phyloP scores from a whole-genome alignment of 257 asterid genomes.

The Gentiana straminea region DNA sequence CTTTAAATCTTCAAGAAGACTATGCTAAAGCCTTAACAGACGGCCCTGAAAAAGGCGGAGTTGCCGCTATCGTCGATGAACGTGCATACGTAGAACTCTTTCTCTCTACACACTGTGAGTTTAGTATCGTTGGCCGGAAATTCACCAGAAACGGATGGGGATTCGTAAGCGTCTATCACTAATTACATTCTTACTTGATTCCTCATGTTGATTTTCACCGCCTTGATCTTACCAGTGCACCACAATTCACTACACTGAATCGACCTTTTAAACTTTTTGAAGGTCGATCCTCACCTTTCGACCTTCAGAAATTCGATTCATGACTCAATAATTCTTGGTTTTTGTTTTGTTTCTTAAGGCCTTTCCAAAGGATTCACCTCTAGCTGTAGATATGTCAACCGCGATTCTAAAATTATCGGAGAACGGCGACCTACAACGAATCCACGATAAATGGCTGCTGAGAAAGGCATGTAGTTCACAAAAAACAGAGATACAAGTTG shows the following conservation, averaged over 20 bases:
- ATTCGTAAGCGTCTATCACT: conserved; percentile 32
- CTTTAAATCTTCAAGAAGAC: conserved; percentile 41
- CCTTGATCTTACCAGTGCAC: too few relatives aligned
- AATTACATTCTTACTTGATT: too few relatives aligned
- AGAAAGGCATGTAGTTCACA: conserved; percentile 43
- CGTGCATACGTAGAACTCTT: conserved; percentile 47
- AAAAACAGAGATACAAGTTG: conserved; percentile 30
- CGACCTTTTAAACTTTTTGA: too few relatives aligned
- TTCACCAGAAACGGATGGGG: conserved; percentile 58
- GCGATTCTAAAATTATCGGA: conserved; percentile 47
- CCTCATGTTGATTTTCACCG: too few relatives aligned
- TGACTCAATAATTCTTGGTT: too few relatives aligned
- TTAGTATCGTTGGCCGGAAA: conserved; percentile 41
- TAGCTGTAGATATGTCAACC: conserved; percentile 49
- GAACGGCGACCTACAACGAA: conserved; percentile 45
- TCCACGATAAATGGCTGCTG: conserved; percentile 50
- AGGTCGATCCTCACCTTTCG: too few relatives aligned
- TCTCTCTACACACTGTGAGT: conserved; percentile 34
- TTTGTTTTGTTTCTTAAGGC: conserved; percentile 24
- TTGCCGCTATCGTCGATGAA: conserved; percentile 46
- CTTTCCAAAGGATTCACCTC: conserved; percentile 43
- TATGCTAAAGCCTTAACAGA: conserved; percentile 34
- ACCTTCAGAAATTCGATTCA: too few relatives aligned
- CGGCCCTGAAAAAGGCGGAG: conserved; percentile 41
- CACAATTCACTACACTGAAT: too few relatives aligned